These are phyloP conservation scores for Orobanche coerulescens DNA, from an alignment of 257 asterid genomes.

Conservation along the genomic window DNA sequence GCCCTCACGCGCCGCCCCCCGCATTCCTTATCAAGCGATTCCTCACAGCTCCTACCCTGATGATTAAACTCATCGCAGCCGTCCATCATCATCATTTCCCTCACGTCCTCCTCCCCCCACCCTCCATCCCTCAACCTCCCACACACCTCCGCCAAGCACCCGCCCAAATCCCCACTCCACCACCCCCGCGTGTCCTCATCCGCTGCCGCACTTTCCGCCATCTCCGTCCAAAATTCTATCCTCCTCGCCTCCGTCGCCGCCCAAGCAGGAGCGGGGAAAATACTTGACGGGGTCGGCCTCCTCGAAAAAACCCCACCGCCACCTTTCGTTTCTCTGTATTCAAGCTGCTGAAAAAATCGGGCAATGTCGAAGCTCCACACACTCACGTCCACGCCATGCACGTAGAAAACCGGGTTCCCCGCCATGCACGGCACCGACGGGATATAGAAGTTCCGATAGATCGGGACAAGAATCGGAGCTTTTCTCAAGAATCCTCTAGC, in stretches of 20 bases:
- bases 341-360: slow-evolving; percentile 56
- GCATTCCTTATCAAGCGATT: slow-evolving; percentile 15
- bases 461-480: slow-evolving; percentile 64
- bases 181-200: slow-evolving; percentile 23
- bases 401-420: slow-evolving; percentile 85
- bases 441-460: slow-evolving; percentile 55
- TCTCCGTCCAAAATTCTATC: slow-evolving; percentile 68
- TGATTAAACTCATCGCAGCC: slow-evolving; percentile 25
- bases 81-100: slow-evolving; percentile 87
- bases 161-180: slow-evolving; percentile 62
- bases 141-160: slow-evolving; percentile 48
- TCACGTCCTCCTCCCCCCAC: slow-evolving; percentile 84
- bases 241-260: slow-evolving; percentile 76
- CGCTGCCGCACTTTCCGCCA: slow-evolving; percentile 34
- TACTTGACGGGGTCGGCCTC: slow-evolving; percentile 21
- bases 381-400: slow-evolving; percentile 47
- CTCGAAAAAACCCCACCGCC: slow-evolving; percentile 20
- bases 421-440: slow-evolving; percentile 57
- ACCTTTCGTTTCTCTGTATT: slow-evolving; percentile 19
- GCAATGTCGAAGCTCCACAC: slow-evolving; percentile 69
- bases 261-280: slow-evolving; percentile 67
- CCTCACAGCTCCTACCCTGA: not conserved
- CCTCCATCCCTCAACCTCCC: slow-evolving; percentile 67
- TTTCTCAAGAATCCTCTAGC: slow-evolving; percentile 42
- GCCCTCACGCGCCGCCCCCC: slow-evolving; percentile 38